These are phyloP conservation scores for Annulohypoxylon maeteangense DNA, from an alignment of 495 filamentous ascomycete genomes.

Conservation along the genomic window DNA sequence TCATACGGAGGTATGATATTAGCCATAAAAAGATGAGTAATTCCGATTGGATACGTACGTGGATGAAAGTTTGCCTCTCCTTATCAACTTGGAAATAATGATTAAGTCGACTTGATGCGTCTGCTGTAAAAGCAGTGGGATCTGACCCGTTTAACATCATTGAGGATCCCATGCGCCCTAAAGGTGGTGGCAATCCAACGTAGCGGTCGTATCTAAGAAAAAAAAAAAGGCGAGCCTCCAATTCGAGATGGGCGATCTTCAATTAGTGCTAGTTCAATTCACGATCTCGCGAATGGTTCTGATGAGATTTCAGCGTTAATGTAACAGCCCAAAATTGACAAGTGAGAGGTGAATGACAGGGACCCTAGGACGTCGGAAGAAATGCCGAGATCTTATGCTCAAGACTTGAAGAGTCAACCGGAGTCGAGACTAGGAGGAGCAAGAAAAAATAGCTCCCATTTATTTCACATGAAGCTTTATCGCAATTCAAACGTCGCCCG, in stretches of 20 bases:
- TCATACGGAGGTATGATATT: not conserved
- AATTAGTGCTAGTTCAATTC: not conserved
- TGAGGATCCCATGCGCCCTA: constrained; percentile 37
- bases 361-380: not conserved
- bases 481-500: constrained; percentile 6
- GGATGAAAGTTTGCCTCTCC: constrained; percentile 42
- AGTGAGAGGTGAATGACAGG: constrained; percentile 3
- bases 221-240: not conserved
- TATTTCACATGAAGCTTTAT: constrained; percentile 1
- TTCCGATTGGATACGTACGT: constrained; percentile 17
- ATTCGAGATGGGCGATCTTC: not conserved
- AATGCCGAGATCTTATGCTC: not conserved
- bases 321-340: constrained; percentile 6
- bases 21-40: not conserved
- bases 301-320: not conserved
- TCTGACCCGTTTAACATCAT: constrained; percentile 40
- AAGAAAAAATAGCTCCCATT: not conserved
- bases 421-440: not conserved
- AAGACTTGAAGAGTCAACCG: too few species aligned
- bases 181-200: constrained; percentile 8
- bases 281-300: not conserved
- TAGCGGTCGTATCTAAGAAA: not conserved
- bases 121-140: constrained; percentile 24
- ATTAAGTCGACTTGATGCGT: constrained; percentile 30
- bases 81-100: constrained; percentile 42